phyloP scores from a whole-genome alignment of 768 basidiomycete species.

The Clitopilus passeckerianus region DNA sequence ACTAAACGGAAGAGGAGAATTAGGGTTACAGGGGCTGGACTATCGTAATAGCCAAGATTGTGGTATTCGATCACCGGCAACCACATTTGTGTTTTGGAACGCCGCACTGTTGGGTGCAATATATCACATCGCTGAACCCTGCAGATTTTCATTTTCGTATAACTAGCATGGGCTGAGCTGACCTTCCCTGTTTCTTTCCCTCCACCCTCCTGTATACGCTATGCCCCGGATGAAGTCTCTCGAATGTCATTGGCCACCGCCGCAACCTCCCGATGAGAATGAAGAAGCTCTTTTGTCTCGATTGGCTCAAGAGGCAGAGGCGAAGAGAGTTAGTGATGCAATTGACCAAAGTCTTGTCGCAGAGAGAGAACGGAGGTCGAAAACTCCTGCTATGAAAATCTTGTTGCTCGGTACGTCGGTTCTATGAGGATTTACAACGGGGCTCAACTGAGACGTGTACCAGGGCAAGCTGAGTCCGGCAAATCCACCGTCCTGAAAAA shows the following conservation, averaged over 20 bases:
- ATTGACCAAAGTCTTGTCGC: conserved; percentile 49
- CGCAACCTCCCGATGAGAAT: conserved; percentile 29
- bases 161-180: not conserved
- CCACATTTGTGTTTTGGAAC: not conserved
- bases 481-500: conserved; percentile 67
- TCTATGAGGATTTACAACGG: not conserved
- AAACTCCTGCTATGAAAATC: conserved; percentile 37
- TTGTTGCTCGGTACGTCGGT: conserved; percentile 48
- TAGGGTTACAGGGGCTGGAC: no score
- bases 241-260: conserved; percentile 19
- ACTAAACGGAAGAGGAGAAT: no score
- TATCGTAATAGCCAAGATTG: not conserved
- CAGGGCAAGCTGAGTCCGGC: conserved; percentile 66
- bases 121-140: not conserved
- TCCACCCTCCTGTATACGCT: not conserved
- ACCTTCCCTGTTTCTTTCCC: not conserved
- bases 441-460: not conserved
- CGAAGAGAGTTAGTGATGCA: conserved; percentile 45
- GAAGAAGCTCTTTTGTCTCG: conserved; percentile 34
- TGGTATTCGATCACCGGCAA: not conserved
- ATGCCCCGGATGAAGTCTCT: not conserved
- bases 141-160: not conserved
- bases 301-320: conserved; percentile 39
- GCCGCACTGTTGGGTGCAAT: not conserved
- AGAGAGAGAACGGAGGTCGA: conserved; percentile 36